Evolutionary conservation across 2,329 filamentous ascomycete genomes (phyloP), one percentile per base, ranked within the genome.

Genomic region (Trichoderma breve): DNA sequence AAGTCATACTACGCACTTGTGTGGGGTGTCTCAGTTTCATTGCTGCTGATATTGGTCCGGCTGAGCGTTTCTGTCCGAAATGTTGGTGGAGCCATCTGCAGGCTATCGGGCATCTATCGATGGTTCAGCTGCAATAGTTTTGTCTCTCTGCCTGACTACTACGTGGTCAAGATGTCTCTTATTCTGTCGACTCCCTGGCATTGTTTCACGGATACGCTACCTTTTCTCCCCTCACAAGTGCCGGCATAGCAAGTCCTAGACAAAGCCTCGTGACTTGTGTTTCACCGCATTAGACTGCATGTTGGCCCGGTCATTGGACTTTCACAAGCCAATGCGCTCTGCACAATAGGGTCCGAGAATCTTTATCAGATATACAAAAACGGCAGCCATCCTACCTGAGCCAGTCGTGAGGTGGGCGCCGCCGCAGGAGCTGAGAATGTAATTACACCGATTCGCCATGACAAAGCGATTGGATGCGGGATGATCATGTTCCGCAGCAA

Each of bases 251-350:
- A 30, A 51, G 55, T 47, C 53, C 53, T 47, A 32, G 55, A 47
- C 55, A 68, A 32, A 26, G 65, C 53, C 65, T 68, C 68, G 61
- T 71, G 68, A 57, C 68, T 64, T 47, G 60, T 32, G 68, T 71
- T 71, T 55, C 60, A 71, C 60, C 43, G 68, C 68, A 64, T 71
- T 63, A 61, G 60, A 43, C 62, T 30, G 63, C 70, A 67, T 67
- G 30, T 36, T 28, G 66, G 34, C 55, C 26, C 24, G 15, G 61
- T 53, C 69, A 57, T 63, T 61, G 51, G 61, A 21, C 30, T 71
- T 64, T 43, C 47, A 53, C 53, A 53, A 58, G n/a, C 53, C 30
- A 47, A 65, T 28, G 12, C 24, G 11, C 34, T 34, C 24, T n/a
- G 57, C 55, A 28, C 15, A 51, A 51, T 15, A 24, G n/a, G 15